phyloP scores from a whole-genome alignment of 495 filamentous ascomycete genomes.

The Lepraria neglecta region DNA sequence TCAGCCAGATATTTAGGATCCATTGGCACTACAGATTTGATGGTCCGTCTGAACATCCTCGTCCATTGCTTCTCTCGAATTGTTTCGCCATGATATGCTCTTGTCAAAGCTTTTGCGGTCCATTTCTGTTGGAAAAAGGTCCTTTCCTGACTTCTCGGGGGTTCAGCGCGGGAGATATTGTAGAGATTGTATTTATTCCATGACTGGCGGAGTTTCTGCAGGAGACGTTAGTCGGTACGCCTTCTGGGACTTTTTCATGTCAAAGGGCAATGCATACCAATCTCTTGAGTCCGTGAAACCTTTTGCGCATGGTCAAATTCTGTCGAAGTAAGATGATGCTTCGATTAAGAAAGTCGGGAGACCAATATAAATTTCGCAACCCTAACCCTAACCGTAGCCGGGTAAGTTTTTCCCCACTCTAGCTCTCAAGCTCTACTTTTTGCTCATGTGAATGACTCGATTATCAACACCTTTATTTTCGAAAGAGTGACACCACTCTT shows the following conservation, averaged over 20 bases:
- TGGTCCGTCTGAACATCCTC: conserved; percentile 76
- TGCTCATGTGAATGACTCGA: conserved; percentile 7
- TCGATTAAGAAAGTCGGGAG: not conserved
- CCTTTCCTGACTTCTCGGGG: conserved; percentile 33
- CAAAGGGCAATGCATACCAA: conserved; percentile 40
- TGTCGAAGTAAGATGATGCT: conserved; percentile 11
- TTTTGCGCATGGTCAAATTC: conserved; percentile 45
- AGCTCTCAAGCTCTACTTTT: not conserved
- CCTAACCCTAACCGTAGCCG: conserved; percentile 8
- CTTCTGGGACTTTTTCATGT: not conserved
- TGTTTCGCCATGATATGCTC: conserved; percentile 90
- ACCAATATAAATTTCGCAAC: not conserved
- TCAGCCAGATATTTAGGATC: conserved; percentile 64
- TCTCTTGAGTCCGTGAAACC: conserved; percentile 58
- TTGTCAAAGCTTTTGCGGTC: conserved; percentile 70
- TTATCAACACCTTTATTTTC: not conserved
- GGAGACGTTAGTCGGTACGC: conserved; percentile 1
- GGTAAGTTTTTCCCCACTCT: conserved; percentile 15
- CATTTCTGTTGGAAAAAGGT: conserved; percentile 99
- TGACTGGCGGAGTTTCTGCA: conserved; percentile 85
- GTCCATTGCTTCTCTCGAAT: conserved; percentile 84
- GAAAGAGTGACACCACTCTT: too few relatives aligned
- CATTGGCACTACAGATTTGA: conserved; percentile 81
- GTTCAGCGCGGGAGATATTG: conserved; percentile 59
- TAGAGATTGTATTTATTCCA: conserved; percentile 98